Conservation (phyloP, 1,284 basidiomycete species). For the Melampsora larici-populina region DNA sequence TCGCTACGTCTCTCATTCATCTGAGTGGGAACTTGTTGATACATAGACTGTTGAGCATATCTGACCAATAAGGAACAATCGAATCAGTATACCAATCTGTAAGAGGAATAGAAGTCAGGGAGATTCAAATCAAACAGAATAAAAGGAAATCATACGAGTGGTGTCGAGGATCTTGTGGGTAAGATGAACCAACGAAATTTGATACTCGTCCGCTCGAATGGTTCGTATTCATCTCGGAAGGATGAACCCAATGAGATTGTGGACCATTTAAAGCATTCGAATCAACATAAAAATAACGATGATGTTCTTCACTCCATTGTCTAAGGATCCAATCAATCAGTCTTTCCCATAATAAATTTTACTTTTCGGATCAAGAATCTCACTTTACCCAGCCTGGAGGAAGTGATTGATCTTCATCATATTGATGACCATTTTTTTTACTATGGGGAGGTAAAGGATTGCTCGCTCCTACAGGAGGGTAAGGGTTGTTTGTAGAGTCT, state of each 20-base stretch:
- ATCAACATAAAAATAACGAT: conserved; percentile 28
- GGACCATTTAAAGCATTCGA: not conserved
- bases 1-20: too few species aligned
- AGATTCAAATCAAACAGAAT: too few species aligned
- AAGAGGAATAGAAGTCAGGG: too few species aligned
- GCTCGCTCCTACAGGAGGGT: too few species aligned
- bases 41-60: conserved; percentile 6
- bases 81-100: too few species aligned
- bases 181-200: too few species aligned
- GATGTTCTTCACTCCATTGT: conserved; percentile 28
- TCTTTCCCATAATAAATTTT: too few species aligned
- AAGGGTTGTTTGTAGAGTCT: too few species aligned
- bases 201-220: too few species aligned
- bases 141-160: not conserved
- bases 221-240: not conserved
- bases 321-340: not conserved
- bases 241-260: conserved; percentile 38
- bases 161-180: not conserved
- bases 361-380: too few species aligned
- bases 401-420: conserved; percentile 7
- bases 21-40: conserved; percentile 8
- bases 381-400: conserved; percentile 40
- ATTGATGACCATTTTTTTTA: too few species aligned
- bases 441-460: too few species aligned
- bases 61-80: not conserved